Conservation (phyloP, 495 filamentous ascomycete species). For the Talaromyces wortmannii region DNA sequence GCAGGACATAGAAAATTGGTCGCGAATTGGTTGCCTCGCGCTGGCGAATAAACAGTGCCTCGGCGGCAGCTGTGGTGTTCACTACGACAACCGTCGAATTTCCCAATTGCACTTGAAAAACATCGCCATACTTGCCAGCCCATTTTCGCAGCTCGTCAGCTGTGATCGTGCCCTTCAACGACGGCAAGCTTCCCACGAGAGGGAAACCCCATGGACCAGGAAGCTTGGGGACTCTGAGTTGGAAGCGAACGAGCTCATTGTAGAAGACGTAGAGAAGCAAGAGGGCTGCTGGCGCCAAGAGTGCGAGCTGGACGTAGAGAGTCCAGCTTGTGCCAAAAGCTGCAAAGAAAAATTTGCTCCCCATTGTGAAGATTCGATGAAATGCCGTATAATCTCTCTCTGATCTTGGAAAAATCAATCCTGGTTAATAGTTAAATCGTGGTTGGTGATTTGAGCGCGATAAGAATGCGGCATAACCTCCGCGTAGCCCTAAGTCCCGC, state of each 20-base stretch:
- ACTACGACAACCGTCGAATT: slow-evolving; percentile 55
- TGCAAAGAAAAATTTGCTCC: not conserved
- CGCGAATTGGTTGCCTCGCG: not conserved
- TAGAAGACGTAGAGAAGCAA: slow-evolving; percentile 36
- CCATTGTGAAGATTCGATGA: not conserved
- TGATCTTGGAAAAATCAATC: not conserved
- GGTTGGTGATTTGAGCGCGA: not conserved
- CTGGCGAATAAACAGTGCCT: slow-evolving; percentile 36
- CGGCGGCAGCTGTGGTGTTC: slow-evolving; percentile 49
- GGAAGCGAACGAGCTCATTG: slow-evolving; percentile 45
- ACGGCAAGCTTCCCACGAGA: slow-evolving; percentile 49
- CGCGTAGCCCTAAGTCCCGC: not conserved
- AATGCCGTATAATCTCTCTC: not conserved
- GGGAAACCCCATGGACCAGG: slow-evolving; percentile 49
- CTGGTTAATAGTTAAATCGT: not conserved
- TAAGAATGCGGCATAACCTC: not conserved
- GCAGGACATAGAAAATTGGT: not conserved
- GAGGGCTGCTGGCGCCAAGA: slow-evolving; percentile 4
- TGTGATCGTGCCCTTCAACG: slow-evolving; percentile 39
- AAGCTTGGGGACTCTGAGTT: slow-evolving; percentile 42
- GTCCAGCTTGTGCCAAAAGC: not conserved
- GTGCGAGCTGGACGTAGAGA: not conserved
- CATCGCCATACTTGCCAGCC: slow-evolving; percentile 48
- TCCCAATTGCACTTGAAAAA: slow-evolving; percentile 59
- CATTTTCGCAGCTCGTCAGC: slow-evolving; percentile 53